phyloP scores from a whole-genome alignment of 495 filamentous ascomycete genomes.

The Penicillium maclennaniae region DNA sequence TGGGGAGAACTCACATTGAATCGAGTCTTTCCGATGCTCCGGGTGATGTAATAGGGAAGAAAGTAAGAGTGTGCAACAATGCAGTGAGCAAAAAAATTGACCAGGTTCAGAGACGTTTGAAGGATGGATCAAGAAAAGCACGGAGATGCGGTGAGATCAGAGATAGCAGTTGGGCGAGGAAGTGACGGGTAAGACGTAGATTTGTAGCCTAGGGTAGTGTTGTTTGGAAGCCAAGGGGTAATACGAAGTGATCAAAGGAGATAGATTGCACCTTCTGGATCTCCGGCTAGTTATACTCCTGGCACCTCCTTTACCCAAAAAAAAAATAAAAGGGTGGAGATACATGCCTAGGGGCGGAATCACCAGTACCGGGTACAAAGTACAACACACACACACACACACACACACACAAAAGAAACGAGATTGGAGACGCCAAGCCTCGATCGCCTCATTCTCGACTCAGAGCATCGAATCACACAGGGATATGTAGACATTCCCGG shows the following conservation, averaged over 20 bases:
- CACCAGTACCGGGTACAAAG: background rate
- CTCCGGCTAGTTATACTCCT: background rate
- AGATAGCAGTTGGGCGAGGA: background rate
- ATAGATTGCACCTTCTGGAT: background rate
- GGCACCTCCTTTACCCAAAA: background rate
- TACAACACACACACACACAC: background rate
- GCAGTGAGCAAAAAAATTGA: no score
- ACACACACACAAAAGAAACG: conserved; percentile 2
- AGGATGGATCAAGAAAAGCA: no score
- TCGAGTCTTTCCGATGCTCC: background rate
- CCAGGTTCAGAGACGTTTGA: no score
- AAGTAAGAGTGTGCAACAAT: background rate
- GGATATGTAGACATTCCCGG: conserved; percentile 9
- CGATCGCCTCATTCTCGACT: conserved; percentile 22
- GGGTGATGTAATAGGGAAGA: background rate
- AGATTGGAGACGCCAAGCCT: conserved; percentile 12
- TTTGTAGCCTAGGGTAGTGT: background rate
- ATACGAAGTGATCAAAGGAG: background rate
- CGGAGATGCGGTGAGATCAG: background rate
- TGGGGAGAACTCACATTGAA: conserved; percentile 14
- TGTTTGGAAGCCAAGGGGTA: background rate
- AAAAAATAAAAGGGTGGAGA: background rate
- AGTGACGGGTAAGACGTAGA: background rate
- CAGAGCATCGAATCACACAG: conserved; percentile 8
- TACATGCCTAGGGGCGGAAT: background rate